Percentiles rank a stretch among this genome's conserved stretches.
Evolutionary conservation across 2,329 filamentous ascomycete species (phyloP).

Genomic region (Microsporum audouinii): DNA sequence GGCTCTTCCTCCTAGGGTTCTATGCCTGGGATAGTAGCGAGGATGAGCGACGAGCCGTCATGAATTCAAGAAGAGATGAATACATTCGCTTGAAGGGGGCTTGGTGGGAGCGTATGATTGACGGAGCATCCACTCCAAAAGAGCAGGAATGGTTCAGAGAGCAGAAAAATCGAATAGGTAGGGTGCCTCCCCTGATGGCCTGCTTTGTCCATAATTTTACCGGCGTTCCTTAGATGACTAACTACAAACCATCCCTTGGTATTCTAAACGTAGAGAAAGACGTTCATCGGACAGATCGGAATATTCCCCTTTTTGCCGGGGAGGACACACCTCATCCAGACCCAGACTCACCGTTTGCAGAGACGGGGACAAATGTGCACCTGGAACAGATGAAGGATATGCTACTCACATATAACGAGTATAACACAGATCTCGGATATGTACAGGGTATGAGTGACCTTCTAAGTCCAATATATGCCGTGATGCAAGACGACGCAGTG

Average conservation of each 20-base stretch:
- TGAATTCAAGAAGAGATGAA: conserved; percentile 79
- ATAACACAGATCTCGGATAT: conserved; percentile 89
- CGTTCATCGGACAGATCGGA: conserved; percentile 91
- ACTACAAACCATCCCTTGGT: conserved; percentile 42
- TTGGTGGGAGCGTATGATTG: conserved; percentile 92
- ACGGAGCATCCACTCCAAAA: conserved; percentile 66
- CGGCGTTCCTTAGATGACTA: conserved; percentile 15
- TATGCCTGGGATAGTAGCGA: conserved; percentile 84
- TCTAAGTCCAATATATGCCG: conserved; percentile 87
- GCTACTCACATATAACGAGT: conserved; percentile 96
- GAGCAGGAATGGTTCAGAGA: conserved; percentile 95
- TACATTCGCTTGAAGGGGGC: conserved; percentile 87
- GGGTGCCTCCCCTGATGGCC: conserved; percentile 25
- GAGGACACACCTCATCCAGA: conserved; percentile 96
- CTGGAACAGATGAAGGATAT: conserved; percentile 99
- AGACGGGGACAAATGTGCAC: conserved; percentile 88
- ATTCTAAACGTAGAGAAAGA: conserved; percentile 71
- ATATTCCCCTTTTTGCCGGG: conserved; percentile 86
- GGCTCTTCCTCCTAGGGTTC: conserved; percentile 85
- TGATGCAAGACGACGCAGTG: conserved; percentile 91
- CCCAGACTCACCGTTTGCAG: conserved; percentile 86
- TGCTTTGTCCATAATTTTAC: conserved; percentile 4
- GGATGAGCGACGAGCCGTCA: conserved; percentile 70
- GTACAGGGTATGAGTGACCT: conserved; percentile 99
- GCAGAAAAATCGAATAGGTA: conserved; percentile 86